Conservation (phyloP, 2,329 filamentous ascomycete genomes). For the Graphilbum fragrans region DNA sequence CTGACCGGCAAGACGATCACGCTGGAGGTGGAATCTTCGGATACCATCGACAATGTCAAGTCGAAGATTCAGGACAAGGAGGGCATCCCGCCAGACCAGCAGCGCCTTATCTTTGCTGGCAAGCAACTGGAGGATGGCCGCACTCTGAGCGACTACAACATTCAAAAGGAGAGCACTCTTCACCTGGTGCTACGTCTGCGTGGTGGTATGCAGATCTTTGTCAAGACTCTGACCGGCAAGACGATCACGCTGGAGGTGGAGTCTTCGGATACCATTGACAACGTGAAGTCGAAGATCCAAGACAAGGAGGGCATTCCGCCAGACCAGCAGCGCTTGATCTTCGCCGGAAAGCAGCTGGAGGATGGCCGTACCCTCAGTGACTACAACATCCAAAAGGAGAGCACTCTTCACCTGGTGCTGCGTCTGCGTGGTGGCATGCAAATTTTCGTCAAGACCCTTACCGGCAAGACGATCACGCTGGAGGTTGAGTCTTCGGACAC, state of each 20-base stretch:
- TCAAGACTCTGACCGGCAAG: conserved; percentile 83
- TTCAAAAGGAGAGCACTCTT: conserved; percentile 83
- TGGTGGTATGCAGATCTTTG: conserved; percentile 83
- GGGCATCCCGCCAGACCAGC: conserved; percentile 90
- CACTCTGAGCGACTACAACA: conserved; percentile 86
- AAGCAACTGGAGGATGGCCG: conserved; percentile 95
- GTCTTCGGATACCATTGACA: conserved; percentile 83
- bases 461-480: conserved; percentile 57
- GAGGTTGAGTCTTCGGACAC: conserved; percentile 58
- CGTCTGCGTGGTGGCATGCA: conserved; percentile 74
- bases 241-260: conserved; percentile 90
- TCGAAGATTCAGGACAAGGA: conserved; percentile 97
- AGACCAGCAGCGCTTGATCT: conserved; percentile 88
- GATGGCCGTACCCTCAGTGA: conserved; percentile 84
- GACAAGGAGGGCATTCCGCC: conserved; percentile 90
- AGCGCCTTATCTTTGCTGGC: conserved; percentile 89
- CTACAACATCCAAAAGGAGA: conserved; percentile 96
- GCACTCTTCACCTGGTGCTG: conserved; percentile 68
- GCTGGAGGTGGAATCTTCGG: conserved; percentile 75
- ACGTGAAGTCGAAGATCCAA: conserved; percentile 88
- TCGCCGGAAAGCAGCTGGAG: conserved; percentile 86
- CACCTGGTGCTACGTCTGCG: conserved; percentile 79
- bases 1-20: conserved; percentile 93
- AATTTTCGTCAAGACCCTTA: conserved; percentile 60
- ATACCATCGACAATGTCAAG: conserved; percentile 96